Evolutionary conservation across 768 basidiomycete genomes (phyloP), one percentile per base, ranked within the genome.

Genomic region (Mycena rosella): DNA sequence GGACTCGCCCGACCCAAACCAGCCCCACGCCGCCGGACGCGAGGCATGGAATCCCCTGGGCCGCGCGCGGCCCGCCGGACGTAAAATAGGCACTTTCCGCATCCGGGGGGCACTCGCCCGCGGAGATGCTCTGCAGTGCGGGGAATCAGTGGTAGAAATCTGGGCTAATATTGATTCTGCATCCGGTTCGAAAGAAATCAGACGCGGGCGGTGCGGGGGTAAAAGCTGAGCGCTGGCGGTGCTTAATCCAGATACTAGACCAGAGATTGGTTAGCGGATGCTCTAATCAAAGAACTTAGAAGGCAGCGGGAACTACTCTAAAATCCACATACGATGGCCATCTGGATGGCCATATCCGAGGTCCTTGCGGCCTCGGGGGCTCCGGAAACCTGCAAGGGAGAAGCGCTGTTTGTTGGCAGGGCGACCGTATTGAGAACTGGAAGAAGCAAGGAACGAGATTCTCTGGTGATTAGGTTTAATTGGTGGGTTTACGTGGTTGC

Each of bases 111-210:
- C 20, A 18, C 40, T 27, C 8, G n/a, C 40, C 63, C 63, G 29
- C 63, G 63, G 63, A 44, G 49, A 64, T 64, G 51, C 54, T 40
- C 47, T 27, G 0, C n/a, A 57, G 7, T 55, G 48, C 55, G 55
- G 62, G 62, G 55, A 57, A 64, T 51, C 47, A 53, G 8, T 45
- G 44, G 51, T 62, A 62, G 7, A 26, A 53, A 62, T 62, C 52
- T 27, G 32, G 5, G 32, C 11, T 11, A 34, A n/a, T n/a, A n/a
- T n/a, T n/a, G n/a, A n/a, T n/a, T n/a, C n/a, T n/a, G n/a, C n/a
- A n/a, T n/a, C n/a, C n/a, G n/a, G n/a, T n/a, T n/a, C n/a, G n/a
- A n/a, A n/a, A n/a, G 34, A 36, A 11, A 54, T 42, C 34, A 60
- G 40, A 26, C 38, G 14, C 14, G 48, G 24, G 60, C 49, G 42